A percentile compares a stretch with the other conserved stretches of the same genome.
Conservation (phyloP, 345 rosid genomes). For the Camelina hispida region DNA sequence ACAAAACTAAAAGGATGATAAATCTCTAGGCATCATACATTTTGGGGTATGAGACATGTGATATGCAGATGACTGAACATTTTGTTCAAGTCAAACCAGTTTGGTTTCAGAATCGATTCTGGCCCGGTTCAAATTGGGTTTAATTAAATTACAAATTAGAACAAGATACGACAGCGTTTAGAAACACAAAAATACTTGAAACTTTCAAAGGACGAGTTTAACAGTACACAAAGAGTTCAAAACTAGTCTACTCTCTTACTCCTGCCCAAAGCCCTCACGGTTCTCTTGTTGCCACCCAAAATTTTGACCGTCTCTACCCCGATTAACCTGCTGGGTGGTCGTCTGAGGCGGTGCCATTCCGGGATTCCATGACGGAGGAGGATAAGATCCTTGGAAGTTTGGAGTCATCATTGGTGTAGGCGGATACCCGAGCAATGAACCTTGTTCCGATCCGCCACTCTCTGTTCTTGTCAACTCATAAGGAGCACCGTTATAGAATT, state of each 20-base stretch:
- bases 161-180: neutral
- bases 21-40: conserved; percentile 37
- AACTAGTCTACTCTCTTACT: conserved; percentile 34
- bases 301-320: conserved; percentile 65
- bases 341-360: conserved; percentile 60
- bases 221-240: conserved; percentile 23
- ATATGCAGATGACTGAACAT: conserved; percentile 25
- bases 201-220: conserved; percentile 16
- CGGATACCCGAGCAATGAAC: conserved; percentile 73
- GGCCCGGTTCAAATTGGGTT: neutral
- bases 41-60: conserved; percentile 19
- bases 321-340: conserved; percentile 52
- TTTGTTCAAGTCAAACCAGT: neutral
- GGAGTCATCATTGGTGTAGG: conserved; percentile 57
- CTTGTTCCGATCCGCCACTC: conserved; percentile 67
- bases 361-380: conserved; percentile 74
- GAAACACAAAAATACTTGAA: conserved; percentile 14
- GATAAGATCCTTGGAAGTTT: conserved; percentile 60
- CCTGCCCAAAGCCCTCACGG: conserved; percentile 71
- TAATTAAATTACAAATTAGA: conserved; percentile 4
- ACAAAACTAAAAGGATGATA: conserved; percentile 43
- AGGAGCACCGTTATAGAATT: conserved; percentile 56
- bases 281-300: conserved; percentile 83
- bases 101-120: neutral
- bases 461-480: conserved; percentile 66